These are phyloP conservation scores for Tilletia caries DNA, from an alignment of 1,284 basidiomycete genomes.

Conservation along the genomic window DNA sequence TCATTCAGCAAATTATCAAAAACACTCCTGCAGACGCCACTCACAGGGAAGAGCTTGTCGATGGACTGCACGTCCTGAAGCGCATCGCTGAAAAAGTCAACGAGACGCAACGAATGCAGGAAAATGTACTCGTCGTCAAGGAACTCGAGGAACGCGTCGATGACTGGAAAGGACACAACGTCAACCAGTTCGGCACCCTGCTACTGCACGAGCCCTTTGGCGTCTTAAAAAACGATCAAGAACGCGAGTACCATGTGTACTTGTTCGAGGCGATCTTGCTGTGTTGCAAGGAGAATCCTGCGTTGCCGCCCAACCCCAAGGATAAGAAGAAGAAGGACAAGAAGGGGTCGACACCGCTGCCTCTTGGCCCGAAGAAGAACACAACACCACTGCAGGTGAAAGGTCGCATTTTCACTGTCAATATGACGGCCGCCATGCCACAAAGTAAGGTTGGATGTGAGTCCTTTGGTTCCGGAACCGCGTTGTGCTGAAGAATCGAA, in stretches of 20 bases:
- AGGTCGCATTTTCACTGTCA: slow-evolving; percentile 94
- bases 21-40: slow-evolving; percentile 55
- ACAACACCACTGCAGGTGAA: slow-evolving; percentile 82
- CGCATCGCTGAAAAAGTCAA: slow-evolving; percentile 94
- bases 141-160: slow-evolving; percentile 86
- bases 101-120: slow-evolving; percentile 80
- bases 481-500: too few species aligned
- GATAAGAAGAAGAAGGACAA: slow-evolving; percentile 55
- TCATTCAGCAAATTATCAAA: slow-evolving; percentile 62
- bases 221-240: slow-evolving; percentile 92
- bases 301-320: slow-evolving; percentile 17
- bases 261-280: slow-evolving; percentile 98
- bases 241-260: slow-evolving; percentile 97
- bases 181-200: slow-evolving; percentile 86
- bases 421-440: slow-evolving; percentile 72
- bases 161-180: slow-evolving; percentile 98
- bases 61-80: slow-evolving; percentile 79
- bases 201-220: slow-evolving; percentile 90
- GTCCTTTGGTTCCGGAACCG: neutral
- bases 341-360: slow-evolving; percentile 52
- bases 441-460: slow-evolving; percentile 46
- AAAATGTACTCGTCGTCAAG: slow-evolving; percentile 78
- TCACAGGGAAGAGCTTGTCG: slow-evolving; percentile 71
- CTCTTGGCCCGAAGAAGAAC: slow-evolving; percentile 48
- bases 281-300: slow-evolving; percentile 82